These are phyloP conservation scores for Boechera retrofracta DNA, from an alignment of 345 rosid species.

Conservation along the genomic window DNA sequence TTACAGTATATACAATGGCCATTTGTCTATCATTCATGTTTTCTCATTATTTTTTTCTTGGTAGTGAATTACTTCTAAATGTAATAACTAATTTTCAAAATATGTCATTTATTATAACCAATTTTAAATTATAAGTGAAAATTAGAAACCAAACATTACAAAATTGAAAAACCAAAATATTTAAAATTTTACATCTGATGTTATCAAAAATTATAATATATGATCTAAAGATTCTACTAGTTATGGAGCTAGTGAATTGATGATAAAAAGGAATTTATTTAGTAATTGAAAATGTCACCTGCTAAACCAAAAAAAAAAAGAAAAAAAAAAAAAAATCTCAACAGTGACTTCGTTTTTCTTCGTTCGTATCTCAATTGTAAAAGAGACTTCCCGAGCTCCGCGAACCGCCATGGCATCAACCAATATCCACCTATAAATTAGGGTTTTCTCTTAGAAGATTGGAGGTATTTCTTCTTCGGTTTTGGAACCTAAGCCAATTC, in stretches of 20 bases:
- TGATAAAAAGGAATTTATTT: neutral
- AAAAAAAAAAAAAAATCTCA: neutral
- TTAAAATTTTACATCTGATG: neutral
- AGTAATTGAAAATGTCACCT: conserved; percentile 17
- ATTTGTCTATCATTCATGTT: neutral
- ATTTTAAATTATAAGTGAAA: neutral
- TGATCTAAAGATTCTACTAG: neutral
- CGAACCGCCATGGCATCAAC: conserved; percentile 23
- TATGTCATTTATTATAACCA: neutral
- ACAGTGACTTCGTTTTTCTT: neutral
- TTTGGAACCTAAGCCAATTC: neutral
- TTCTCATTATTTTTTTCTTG: neutral
- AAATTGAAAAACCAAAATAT: neutral
- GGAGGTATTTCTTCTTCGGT: conserved; percentile 29
- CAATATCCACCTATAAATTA: neutral
- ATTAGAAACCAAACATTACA: neutral
- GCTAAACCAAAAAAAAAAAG: neutral
- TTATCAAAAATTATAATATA: neutral
- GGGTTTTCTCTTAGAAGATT: conserved; percentile 25
- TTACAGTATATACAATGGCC: neutral
- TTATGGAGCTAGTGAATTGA: neutral
- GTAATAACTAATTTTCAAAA: neutral
- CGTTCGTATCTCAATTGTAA: conserved; percentile 14
- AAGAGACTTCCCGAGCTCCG: conserved; percentile 29
- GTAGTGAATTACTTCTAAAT: neutral